Evolutionary conservation across 352 stramenopile genomes (phyloP), one percentile per base, ranked within the genome.

Genomic region (Phytophthora tubulina): DNA sequence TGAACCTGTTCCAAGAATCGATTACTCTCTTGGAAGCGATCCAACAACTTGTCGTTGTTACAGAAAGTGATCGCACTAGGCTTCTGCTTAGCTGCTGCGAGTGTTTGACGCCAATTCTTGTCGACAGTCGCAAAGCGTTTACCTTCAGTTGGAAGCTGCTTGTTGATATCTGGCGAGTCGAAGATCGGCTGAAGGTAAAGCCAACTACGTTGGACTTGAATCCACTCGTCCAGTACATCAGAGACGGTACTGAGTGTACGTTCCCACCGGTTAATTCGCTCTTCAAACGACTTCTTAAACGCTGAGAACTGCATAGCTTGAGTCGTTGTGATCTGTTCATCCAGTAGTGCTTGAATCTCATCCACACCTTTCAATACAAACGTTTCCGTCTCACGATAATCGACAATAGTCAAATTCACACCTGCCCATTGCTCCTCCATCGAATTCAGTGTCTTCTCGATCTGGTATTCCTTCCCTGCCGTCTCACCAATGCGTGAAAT

Each of bases 161-260:
- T 99, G 81, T 98, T 98, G 66, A 99, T 99, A 62, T 99, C 96
- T 0, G 92, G 85, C 2, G 92, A 98, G 68, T 98, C 95, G 49
- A 98, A 99, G 57, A 99, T 98, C 9, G 96, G 96, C 71, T 99
- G 94, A 7, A 99, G 78, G 55, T 99, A 99, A n/a, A 99, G 66
- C 96, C 96, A 99, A 73, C 90, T 98, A 15, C 96, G 89, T 73
- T 99, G 95, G 10, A 99, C 91, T 53, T 92, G 89, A 27, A 98
- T 91, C 96, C 95, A 99, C 66, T 98, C 95, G 50, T 98, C 96
- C 3, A 99, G 66, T 0, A 98, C 92, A 33, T 99, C 96, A 0
- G 89, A 97, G 8, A 99, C 90, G 0, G 90, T 90, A 50, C 85
- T 95, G 4, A 99, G 79, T 3, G 88, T 96, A 13, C 77, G 79